phyloP scores from a whole-genome alignment of 2,329 filamentous ascomycete species.

The Onygenales sp. region DNA sequence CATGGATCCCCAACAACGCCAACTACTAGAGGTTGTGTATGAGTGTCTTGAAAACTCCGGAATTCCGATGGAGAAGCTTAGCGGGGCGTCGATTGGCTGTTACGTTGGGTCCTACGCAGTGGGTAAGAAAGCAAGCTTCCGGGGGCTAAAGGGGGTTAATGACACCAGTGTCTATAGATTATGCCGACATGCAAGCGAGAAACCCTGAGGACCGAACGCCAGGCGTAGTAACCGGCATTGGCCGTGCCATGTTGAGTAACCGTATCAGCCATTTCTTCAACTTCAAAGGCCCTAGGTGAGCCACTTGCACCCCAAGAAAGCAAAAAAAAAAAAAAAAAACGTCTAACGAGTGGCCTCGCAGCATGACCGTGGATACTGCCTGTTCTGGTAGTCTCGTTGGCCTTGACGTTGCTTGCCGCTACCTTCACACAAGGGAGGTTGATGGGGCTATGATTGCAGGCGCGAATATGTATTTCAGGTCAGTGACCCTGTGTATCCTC shows the following conservation, averaged over 20 bases:
- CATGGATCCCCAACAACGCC: conserved; percentile 16
- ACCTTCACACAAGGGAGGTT: conserved; percentile 6
- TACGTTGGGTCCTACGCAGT: background rate
- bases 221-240: background rate
- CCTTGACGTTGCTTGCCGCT: conserved; percentile 7
- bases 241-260: background rate
- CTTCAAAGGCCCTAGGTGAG: conserved; percentile 1
- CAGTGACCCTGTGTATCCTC: background rate
- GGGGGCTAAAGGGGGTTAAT: conserved; percentile 5
- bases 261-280: conserved; percentile 11
- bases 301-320: background rate
- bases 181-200: background rate
- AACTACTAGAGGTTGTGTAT: conserved; percentile 15
- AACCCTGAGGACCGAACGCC: background rate
- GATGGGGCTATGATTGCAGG: conserved; percentile 4
- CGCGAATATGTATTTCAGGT: background rate
- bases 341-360: background rate
- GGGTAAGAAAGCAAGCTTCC: background rate
- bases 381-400: conserved; percentile 13
- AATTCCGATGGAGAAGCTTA: conserved; percentile 5
- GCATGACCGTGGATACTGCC: conserved; percentile 13
- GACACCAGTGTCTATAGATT: background rate
- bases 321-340: background rate
- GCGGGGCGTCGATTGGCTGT: conserved; percentile 6
- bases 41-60: conserved; percentile 13